Conservation (phyloP, 345 rosid genomes). For the Dimocarpus longan region DNA sequence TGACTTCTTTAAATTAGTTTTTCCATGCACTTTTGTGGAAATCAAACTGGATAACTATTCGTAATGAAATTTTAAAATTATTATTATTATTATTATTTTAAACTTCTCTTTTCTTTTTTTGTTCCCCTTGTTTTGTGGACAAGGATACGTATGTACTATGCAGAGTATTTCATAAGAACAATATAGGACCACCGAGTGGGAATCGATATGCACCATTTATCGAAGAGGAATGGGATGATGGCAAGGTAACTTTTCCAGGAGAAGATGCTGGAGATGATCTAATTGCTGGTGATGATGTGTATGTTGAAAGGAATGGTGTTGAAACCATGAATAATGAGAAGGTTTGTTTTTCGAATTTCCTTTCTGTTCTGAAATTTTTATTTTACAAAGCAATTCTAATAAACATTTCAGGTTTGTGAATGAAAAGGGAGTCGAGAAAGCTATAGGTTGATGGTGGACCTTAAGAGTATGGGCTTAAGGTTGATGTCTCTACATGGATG, state of each 20-base stretch:
- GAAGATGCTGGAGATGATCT: slow-evolving; percentile 46
- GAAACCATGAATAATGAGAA: slow-evolving; percentile 35
- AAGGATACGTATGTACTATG: slow-evolving; percentile 77
- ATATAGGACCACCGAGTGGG: slow-evolving; percentile 90
- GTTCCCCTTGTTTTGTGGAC: slow-evolving; percentile 23
- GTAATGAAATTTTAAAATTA: slow-evolving; percentile 16
- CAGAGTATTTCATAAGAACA: slow-evolving; percentile 87
- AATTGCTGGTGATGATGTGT: slow-evolving; percentile 31
- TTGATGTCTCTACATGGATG: background rate
- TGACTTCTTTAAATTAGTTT: background rate
- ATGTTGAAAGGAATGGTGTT: slow-evolving; percentile 27
- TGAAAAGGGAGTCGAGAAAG: background rate
- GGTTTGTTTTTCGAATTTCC: slow-evolving; percentile 32
- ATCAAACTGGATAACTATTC: background rate
- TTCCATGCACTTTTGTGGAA: slow-evolving; percentile 7
- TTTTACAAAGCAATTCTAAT: background rate
- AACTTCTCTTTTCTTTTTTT: slow-evolving; percentile 21
- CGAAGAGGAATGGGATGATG: slow-evolving; percentile 85
- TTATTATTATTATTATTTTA: background rate
- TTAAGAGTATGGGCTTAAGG: background rate
- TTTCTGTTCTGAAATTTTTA: background rate
- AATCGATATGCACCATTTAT: slow-evolving; percentile 76
- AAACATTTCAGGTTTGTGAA: background rate
- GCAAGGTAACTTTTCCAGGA: slow-evolving; percentile 56
- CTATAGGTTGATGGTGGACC: background rate